phyloP scores from a whole-genome alignment of 2,329 filamentous ascomycete genomes.

The Colletotrichum sp. region DNA sequence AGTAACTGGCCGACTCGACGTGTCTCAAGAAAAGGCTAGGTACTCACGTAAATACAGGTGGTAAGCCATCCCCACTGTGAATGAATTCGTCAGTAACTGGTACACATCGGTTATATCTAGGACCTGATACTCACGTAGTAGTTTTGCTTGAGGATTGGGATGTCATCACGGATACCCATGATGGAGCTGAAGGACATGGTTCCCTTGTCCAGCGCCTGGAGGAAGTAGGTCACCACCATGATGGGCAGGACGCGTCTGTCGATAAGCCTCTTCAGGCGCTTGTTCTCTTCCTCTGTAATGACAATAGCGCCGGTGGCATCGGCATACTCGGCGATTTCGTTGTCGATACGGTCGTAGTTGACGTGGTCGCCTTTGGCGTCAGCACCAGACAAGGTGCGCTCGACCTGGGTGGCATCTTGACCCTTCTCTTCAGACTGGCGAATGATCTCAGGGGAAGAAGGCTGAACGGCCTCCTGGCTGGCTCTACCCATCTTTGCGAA shows the following conservation, averaged over 20 bases:
- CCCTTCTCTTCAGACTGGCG: background rate
- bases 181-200: conserved; percentile 29
- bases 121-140: background rate
- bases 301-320: conserved; percentile 40
- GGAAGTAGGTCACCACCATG: conserved; percentile 55
- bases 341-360: conserved; percentile 53
- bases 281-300: conserved; percentile 56
- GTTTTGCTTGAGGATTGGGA: background rate
- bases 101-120: conserved; percentile 19
- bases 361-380: conserved; percentile 12
- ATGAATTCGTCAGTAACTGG: conserved; percentile 33
- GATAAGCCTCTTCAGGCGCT: conserved; percentile 49
- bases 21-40: background rate
- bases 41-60: conserved; percentile 43
- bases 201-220: conserved; percentile 37
- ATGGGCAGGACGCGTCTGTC: conserved; percentile 57
- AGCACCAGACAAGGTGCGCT: conserved; percentile 20
- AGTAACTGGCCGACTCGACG: background rate
- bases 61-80: conserved; percentile 36
- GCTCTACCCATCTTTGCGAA: background rate
- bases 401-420: conserved; percentile 25
- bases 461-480: background rate
- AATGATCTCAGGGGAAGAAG: background rate
- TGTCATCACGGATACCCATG: conserved; percentile 27
- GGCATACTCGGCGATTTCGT: conserved; percentile 74